phyloP scores from a whole-genome alignment of 257 asterid genomes.

The Solanum phureja region DNA sequence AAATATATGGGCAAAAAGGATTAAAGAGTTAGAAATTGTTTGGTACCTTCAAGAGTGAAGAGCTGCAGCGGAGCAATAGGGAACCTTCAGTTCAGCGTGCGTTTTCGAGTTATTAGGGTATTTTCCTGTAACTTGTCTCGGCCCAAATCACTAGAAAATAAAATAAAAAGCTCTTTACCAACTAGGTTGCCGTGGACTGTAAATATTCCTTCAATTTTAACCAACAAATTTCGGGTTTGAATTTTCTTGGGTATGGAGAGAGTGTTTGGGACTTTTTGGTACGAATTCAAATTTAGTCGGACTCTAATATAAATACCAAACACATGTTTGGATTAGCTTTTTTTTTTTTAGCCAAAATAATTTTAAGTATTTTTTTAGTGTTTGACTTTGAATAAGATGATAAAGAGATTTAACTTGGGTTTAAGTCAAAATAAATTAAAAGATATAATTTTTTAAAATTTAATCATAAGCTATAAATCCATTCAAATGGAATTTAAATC shows the following conservation, averaged over 20 bases:
- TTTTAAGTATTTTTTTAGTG: not conserved
- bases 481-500: no score
- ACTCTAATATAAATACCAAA: rapidly evolving
- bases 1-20: not conserved
- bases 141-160: not conserved
- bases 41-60: not conserved
- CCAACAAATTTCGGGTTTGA: rapidly evolving
- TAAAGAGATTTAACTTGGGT: not conserved
- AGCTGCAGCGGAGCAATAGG: not conserved
- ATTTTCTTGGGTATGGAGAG: not conserved
- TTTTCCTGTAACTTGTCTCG: not conserved
- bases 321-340: no score
- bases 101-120: not conserved
- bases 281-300: no score
- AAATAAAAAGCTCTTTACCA: no score
- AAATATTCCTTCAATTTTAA: no score
- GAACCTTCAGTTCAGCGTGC: not conserved
- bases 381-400: not conserved
- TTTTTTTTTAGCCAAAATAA: not conserved
- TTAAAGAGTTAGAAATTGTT: not conserved
- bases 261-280: not conserved
- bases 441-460: no score
- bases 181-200: rapidly evolving
- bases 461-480: no score
- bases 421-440: no score